Evolutionary conservation across 345 rosid species (phyloP), one percentile per base, ranked within the genome.

Genomic region (Aquilaria yunnanensis): DNA sequence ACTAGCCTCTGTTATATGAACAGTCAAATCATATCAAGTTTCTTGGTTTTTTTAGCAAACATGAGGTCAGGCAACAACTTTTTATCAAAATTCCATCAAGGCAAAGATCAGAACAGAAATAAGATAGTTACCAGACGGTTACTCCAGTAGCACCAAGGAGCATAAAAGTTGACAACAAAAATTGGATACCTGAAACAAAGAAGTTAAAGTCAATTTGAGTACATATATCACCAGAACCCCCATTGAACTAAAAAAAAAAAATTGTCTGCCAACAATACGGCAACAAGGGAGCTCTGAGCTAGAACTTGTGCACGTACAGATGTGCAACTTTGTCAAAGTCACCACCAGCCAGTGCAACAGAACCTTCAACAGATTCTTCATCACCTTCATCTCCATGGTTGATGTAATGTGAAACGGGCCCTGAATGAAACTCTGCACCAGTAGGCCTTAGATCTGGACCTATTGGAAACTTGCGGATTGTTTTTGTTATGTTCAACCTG

Each of bases 61-160:
- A 23, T 23, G 23, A 23, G 23, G 23, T 23, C 23, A 23, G 23
- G 23, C 23, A 23, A 23, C 60, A 30, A 56, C 9, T 31, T 32
- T 5, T 31, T 56, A 6, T 12, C 13, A 14, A 23, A 11, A 30
- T 31, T 34, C 31, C 60, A 56, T 32, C 56, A 52, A 14, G 16
- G 23, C 31, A 52, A 52, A 52, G 8, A 37, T 9, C 43, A 51
- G 29, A 37, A 67, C 10, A 23, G 51, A 54, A 31, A 66, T 14
- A 47, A 45, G 32, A 65, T 47, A 71, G 63, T 74, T 87, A 91
- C 98, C 96, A 95, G 81, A 77, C 91, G 97, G 63, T 77, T 87
- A 76, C 99, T 81, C 96, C 96, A 95, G 74, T 75, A 78, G 79
- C 99, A 95, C 99, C 99, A 95, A 14, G 96, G 98, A 70, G 98